Evolutionary conservation across 805 yeast species (phyloP).

Genomic region (Torulaspora quercuum): DNA sequence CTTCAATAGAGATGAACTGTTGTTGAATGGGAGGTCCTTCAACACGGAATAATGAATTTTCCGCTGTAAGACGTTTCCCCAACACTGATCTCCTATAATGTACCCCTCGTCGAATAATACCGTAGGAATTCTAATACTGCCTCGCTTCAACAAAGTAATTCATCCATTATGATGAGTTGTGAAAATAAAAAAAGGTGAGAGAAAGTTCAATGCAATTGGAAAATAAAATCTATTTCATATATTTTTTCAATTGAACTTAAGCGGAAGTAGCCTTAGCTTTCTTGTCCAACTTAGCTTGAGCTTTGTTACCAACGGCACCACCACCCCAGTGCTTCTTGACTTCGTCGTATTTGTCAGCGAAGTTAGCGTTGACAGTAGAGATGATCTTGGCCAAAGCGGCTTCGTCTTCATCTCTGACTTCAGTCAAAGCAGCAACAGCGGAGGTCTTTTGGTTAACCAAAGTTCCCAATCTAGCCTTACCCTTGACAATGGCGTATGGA

Average conservation of each 20-base stretch:
- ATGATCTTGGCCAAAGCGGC: slow-evolving; percentile 89
- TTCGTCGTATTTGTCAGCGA: slow-evolving; percentile 90
- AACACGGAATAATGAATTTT: slow-evolving; percentile 5
- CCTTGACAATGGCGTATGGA: slow-evolving; percentile 97
- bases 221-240: slow-evolving; percentile 16
- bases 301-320: slow-evolving; percentile 95
- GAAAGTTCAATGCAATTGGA: slow-evolving; percentile 15
- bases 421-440: slow-evolving; percentile 95
- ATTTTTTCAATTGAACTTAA: slow-evolving; percentile 24
- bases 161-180: background rate
- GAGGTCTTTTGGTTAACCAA: slow-evolving; percentile 97
- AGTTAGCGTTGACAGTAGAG: slow-evolving; percentile 91
- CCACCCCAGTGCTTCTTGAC: slow-evolving; percentile 99
- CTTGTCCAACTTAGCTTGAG: slow-evolving; percentile 80
- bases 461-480: slow-evolving; percentile 98
- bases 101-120: background rate
- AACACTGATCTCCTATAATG: slow-evolving; percentile 20
- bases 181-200: slow-evolving; percentile 1
- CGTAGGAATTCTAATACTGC: background rate
- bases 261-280: slow-evolving; percentile 54
- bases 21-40: slow-evolving; percentile 6
- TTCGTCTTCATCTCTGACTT: slow-evolving; percentile 91
- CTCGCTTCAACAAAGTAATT: slow-evolving; percentile 16
- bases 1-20: slow-evolving; percentile 21
- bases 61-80: slow-evolving; percentile 8